Percentiles rank a stretch among this genome's conserved stretches.
These are phyloP conservation scores for Limnomonas spitsbergensis DNA, from an alignment of 139 green algal species.

Conservation along the genomic window DNA sequence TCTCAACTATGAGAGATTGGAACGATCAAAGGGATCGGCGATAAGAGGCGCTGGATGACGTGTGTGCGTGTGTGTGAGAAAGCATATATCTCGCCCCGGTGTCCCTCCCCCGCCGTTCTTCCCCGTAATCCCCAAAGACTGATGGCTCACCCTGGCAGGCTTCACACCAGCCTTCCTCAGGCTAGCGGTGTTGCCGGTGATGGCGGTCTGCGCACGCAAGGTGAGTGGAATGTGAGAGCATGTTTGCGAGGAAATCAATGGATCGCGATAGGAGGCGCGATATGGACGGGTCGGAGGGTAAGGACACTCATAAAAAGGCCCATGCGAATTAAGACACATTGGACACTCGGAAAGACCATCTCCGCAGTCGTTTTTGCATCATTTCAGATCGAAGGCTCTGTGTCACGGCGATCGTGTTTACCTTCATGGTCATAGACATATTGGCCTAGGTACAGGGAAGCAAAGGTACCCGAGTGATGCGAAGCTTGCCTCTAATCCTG, in stretches of 20 bases:
- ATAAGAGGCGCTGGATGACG: too few species aligned
- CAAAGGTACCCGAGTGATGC: background rate
- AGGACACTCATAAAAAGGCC: too few species aligned
- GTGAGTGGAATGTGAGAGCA: background rate
- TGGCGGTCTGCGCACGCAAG: constrained; percentile 33
- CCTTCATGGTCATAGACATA: constrained; percentile 5
- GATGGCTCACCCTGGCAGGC: constrained; percentile 34
- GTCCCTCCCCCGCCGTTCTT: too few species aligned
- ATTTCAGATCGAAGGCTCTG: background rate
- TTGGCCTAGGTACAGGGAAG: background rate
- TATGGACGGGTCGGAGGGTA: too few species aligned
- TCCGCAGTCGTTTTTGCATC: background rate
- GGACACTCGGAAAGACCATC: background rate
- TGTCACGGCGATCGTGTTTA: background rate
- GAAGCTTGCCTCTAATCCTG: background rate
- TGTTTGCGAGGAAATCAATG: too few species aligned
- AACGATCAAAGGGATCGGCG: too few species aligned
- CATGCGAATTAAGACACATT: background rate
- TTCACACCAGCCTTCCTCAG: constrained; percentile 40
- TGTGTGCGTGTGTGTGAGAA: too few species aligned
- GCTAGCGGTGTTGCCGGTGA: constrained; percentile 42
- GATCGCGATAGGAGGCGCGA: too few species aligned
- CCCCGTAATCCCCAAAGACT: background rate
- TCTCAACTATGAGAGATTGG: too few species aligned
- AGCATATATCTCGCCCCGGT: too few species aligned